These are phyloP conservation scores for Neoboletus magnificus DNA, from an alignment of 768 basidiomycete species.

Conservation along the genomic window DNA sequence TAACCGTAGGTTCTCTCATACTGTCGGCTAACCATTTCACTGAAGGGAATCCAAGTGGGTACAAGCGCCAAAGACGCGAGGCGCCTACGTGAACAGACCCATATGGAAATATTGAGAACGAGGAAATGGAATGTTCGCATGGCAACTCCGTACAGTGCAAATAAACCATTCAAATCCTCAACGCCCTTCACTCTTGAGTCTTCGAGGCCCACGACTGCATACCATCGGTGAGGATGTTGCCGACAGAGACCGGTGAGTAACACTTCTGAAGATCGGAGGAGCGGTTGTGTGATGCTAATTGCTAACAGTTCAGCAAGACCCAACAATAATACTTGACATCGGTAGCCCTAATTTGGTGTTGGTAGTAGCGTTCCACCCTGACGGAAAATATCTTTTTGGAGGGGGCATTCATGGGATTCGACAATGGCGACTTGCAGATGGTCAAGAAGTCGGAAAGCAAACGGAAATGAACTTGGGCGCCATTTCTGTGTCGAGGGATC, in stretches of 20 bases:
- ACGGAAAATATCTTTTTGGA: background rate
- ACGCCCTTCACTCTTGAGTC: background rate
- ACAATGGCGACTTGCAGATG: background rate
- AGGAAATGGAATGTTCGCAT: too few relatives aligned
- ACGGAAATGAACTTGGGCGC: background rate
- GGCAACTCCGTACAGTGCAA: too few relatives aligned
- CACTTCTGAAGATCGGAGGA: background rate
- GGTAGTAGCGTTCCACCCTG: background rate
- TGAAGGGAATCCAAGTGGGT: too few relatives aligned
- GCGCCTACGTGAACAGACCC: background rate
- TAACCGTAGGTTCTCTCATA: too few relatives aligned
- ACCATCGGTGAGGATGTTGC: background rate
- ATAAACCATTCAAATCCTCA: too few relatives aligned
- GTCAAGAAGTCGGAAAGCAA: background rate
- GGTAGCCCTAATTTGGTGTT: fast-evolving
- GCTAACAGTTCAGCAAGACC: background rate
- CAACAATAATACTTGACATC: background rate
- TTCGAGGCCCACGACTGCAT: background rate
- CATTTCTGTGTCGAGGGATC: background rate
- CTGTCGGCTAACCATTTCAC: too few relatives aligned
- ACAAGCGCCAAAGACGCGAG: too few relatives aligned
- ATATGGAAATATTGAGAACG: background rate
- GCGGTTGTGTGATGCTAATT: too few relatives aligned
- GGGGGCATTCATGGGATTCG: background rate
- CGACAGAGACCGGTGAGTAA: background rate